Conservation (phyloP, 129 eudicot species). For the Lactuca sativa region DNA sequence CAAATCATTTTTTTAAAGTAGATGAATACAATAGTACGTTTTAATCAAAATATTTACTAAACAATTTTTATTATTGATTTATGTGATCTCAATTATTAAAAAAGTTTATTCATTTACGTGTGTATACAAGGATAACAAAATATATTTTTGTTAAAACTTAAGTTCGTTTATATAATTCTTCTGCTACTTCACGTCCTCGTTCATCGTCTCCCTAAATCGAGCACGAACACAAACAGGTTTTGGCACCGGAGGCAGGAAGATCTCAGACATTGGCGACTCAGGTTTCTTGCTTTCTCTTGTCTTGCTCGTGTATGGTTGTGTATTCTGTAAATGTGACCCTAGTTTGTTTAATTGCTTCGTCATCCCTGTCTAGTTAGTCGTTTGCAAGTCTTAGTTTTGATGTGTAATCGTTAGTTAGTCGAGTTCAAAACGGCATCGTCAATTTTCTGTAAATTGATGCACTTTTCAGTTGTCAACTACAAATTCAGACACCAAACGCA, state of each 20-base stretch:
- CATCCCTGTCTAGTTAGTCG: neutral
- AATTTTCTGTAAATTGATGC: neutral
- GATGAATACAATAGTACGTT: too few relatives aligned
- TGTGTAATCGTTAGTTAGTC: neutral
- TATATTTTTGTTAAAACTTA: too few relatives aligned
- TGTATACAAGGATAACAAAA: too few relatives aligned
- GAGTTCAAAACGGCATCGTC: neutral
- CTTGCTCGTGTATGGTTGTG: neutral
- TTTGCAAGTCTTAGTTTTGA: neutral
- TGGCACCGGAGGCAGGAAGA: constrained; percentile 6
- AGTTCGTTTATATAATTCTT: too few relatives aligned
- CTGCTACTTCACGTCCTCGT: neutral
- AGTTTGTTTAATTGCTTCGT: neutral
- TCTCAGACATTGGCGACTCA: constrained; percentile 3
- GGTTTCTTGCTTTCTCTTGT: neutral
- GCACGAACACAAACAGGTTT: neutral
- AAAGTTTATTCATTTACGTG: too few relatives aligned
- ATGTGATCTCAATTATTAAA: too few relatives aligned
- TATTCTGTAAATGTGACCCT: neutral
- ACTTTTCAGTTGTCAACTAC: neutral
- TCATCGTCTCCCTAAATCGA: neutral
- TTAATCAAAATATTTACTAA: too few relatives aligned
- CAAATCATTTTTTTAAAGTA: too few relatives aligned
- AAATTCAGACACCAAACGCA: neutral
- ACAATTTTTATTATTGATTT: too few relatives aligned